phyloP scores from a whole-genome alignment of 2,329 filamentous ascomycete species.

The Beauveria australis region DNA sequence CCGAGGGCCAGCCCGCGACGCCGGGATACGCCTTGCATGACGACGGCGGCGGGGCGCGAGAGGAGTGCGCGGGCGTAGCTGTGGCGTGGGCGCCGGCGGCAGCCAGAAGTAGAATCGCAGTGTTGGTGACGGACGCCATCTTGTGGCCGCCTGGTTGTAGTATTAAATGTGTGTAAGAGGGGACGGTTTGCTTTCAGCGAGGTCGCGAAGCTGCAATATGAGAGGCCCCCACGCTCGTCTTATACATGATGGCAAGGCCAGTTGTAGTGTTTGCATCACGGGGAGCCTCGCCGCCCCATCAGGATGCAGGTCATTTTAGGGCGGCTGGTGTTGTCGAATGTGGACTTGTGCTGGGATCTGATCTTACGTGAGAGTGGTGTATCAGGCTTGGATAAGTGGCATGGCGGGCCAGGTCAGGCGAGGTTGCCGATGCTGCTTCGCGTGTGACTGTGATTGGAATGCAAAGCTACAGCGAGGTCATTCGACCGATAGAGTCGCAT shows the following conservation, averaged over 20 bases:
- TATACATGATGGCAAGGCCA: neutral
- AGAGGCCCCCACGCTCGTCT: neutral
- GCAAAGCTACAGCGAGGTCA: neutral
- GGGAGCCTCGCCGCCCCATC: neutral
- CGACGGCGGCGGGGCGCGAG: neutral
- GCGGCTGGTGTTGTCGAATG: neutral
- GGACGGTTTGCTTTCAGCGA: neutral
- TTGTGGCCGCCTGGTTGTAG: neutral
- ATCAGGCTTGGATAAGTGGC: neutral
- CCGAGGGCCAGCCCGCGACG: neutral
- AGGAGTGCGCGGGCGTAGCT: neutral
- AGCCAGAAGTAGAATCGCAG: neutral
- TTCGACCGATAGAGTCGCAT: neutral
- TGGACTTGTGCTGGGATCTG: neutral
- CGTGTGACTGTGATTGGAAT: neutral
- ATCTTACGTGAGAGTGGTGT: conserved; percentile 6
- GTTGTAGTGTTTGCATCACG: neutral
- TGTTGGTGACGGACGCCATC: neutral
- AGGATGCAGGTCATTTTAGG: neutral
- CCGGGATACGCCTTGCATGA: conserved; percentile 7
- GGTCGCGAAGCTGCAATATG: neutral
- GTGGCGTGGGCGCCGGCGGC: neutral
- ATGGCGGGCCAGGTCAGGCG: neutral
- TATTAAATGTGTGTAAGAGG: no score
- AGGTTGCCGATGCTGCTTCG: neutral